Percentiles rank a stretch among this genome's conserved stretches.
These are phyloP conservation scores for Linum trigynum DNA, from an alignment of 345 rosid genomes.

Conservation along the genomic window DNA sequence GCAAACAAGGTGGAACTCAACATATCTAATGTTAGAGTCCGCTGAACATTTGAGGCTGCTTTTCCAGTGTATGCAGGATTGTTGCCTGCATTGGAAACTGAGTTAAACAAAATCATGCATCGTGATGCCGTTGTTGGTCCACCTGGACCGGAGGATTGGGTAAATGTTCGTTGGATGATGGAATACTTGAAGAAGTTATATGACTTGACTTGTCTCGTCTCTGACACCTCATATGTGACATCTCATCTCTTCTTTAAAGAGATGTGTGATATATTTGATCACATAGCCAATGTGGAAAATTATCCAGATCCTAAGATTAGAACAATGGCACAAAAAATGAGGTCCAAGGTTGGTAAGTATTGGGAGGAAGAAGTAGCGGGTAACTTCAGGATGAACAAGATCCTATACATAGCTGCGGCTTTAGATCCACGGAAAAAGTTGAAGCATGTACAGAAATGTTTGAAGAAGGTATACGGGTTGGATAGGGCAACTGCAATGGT, in stretches of 20 bases:
- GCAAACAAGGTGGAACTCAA: not conserved
- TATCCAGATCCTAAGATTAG: not conserved
- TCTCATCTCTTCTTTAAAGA: not conserved
- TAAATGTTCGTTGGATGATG: not conserved
- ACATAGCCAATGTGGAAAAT: not conserved
- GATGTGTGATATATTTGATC: not conserved
- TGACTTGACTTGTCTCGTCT: not conserved
- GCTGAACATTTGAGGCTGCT: not conserved
- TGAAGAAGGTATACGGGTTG: not conserved
- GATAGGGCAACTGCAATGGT: not conserved
- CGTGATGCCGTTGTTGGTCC: not conserved
- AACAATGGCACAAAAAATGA: not conserved
- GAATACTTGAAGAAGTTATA: not conserved
- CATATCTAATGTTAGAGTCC: not conserved
- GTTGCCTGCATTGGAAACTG: not conserved
- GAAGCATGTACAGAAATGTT: not conserved
- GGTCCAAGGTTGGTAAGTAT: not conserved
- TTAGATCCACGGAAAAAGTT: not conserved
- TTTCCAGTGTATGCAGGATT: not conserved
- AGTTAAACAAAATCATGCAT: not conserved
- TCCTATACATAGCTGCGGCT: not conserved
- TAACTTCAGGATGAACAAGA: not conserved
- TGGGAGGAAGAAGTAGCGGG: not conserved
- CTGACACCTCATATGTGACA: not conserved
- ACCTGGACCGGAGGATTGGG: not conserved